These are phyloP conservation scores for Candida khao-thaluensis DNA, from an alignment of 805 yeast genomes.

Conservation along the genomic window DNA sequence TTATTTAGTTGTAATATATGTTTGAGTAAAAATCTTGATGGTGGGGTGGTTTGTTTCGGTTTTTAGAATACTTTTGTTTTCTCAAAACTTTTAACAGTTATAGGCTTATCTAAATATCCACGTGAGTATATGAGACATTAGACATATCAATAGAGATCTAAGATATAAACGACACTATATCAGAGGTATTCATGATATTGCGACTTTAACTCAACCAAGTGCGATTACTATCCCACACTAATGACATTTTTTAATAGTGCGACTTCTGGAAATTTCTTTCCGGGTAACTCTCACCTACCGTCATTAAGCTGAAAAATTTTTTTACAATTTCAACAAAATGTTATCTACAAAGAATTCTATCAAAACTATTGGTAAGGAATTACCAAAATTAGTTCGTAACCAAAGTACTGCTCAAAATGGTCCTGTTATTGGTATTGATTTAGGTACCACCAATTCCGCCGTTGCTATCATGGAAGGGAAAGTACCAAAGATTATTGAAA, in stretches of 20 bases:
- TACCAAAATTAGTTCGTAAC: slow-evolving; percentile 32
- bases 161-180: too few relatives aligned
- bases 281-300: slow-evolving; percentile 11
- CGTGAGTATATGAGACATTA: too few relatives aligned
- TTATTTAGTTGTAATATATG: slow-evolving; percentile 10
- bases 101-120: too few relatives aligned
- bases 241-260: too few relatives aligned
- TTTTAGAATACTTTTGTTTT: too few relatives aligned
- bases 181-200: too few relatives aligned
- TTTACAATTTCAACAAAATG: slow-evolving; percentile 21
- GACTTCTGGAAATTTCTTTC: slow-evolving; percentile 15
- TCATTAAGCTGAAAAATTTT: slow-evolving; percentile 5
- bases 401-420: slow-evolving; percentile 39
- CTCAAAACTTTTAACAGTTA: too few relatives aligned
- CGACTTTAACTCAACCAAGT: too few relatives aligned
- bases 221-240: too few relatives aligned
- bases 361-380: slow-evolving; percentile 18
- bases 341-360: slow-evolving; percentile 43
- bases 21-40: background rate
- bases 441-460: slow-evolving; percentile 89
- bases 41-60: too few relatives aligned
- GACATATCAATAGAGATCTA: too few relatives aligned
- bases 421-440: slow-evolving; percentile 78
- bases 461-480: slow-evolving; percentile 83
- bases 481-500: slow-evolving; percentile 74